Conservation (phyloP, 495 filamentous ascomycete genomes). For the Tuber aestivum region DNA sequence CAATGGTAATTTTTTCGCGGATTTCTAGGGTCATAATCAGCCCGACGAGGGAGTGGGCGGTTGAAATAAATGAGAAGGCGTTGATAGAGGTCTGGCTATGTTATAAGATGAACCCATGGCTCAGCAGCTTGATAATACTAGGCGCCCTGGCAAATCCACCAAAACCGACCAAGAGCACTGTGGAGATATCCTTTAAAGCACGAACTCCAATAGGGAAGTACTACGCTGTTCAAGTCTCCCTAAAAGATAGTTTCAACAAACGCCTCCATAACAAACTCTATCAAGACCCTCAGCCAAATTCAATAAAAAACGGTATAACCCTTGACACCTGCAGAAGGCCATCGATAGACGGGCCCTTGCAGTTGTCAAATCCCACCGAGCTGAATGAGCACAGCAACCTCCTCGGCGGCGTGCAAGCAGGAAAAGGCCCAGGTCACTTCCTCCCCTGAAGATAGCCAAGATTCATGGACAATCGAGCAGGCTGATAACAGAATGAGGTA, state of each 20-base stretch:
- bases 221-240: background rate
- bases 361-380: background rate
- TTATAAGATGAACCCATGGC: background rate
- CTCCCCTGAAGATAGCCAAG: background rate
- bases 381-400: background rate
- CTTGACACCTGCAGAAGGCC: background rate
- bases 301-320: background rate
- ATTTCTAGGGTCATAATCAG: conserved; percentile 1
- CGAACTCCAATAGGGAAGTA: background rate
- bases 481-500: background rate
- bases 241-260: background rate
- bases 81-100: background rate
- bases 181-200: background rate
- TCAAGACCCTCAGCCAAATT: background rate
- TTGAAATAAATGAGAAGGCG: background rate
- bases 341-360: background rate
- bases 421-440: background rate
- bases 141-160: background rate
- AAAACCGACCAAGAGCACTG: background rate
- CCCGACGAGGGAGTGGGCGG: background rate
- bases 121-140: background rate
- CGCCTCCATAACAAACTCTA: background rate
- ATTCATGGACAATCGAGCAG: background rate
- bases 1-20: background rate
- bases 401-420: background rate